phyloP scores from a whole-genome alignment of 75 land plant species.

The Pinus taeda region DNA sequence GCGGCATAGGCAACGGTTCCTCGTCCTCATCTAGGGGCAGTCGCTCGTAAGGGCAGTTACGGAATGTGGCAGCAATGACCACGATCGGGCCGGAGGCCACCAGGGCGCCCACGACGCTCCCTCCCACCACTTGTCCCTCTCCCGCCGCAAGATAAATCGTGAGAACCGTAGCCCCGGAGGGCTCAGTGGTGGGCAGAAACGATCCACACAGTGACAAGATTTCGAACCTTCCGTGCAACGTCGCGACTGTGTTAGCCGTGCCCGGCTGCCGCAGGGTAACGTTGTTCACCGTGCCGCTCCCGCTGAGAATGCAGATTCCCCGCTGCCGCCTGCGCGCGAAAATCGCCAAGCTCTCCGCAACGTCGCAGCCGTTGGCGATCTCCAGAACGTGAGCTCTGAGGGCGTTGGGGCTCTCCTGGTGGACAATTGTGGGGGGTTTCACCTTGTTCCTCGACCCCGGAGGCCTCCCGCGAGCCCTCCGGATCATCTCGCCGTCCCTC shows the following conservation, averaged over 20 bases:
- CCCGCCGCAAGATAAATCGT: constrained; percentile 33
- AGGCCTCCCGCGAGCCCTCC: constrained; percentile 74
- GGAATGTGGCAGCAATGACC: constrained; percentile 38
- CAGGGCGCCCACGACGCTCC: constrained; percentile 39
- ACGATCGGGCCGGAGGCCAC: constrained; percentile 42
- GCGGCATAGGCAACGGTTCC: background rate
- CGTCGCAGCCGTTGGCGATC: constrained; percentile 39
- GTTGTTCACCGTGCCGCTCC: constrained; percentile 38
- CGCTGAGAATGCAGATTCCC: constrained; percentile 39
- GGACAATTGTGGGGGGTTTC: constrained; percentile 45
- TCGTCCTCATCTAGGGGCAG: constrained; percentile 41
- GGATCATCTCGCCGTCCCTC: constrained; percentile 26
- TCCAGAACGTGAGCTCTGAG: constrained; percentile 40
- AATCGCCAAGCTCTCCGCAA: constrained; percentile 36
- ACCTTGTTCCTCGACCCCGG: constrained; percentile 88
- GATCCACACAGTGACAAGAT: constrained; percentile 39
- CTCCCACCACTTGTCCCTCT: constrained; percentile 43
- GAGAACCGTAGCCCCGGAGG: constrained; percentile 28
- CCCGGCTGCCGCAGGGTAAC: constrained; percentile 48
- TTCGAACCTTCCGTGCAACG: constrained; percentile 43
- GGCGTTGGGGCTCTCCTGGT: constrained; percentile 42
- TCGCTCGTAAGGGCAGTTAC: constrained; percentile 27
- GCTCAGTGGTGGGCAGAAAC: constrained; percentile 28
- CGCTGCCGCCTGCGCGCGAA: constrained; percentile 36
- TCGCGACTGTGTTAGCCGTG: constrained; percentile 36